Evolutionary conservation across 2,329 filamentous ascomycete species (phyloP).

Genomic region (Pestalotiopsis sp.): DNA sequence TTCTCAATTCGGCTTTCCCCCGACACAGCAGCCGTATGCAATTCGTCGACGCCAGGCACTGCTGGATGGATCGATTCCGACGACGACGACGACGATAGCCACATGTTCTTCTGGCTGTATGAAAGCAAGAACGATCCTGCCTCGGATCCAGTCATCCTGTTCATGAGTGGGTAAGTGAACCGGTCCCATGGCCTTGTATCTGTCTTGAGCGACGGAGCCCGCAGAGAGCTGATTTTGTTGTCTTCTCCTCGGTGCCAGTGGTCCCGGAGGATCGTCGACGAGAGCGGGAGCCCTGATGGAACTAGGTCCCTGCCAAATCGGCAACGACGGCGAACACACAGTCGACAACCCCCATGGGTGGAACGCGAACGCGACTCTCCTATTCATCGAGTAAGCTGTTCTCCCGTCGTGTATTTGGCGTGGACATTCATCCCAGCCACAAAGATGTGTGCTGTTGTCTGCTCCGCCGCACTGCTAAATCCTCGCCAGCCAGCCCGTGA

Average conservation of each 20-base stretch:
- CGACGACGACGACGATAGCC: background rate
- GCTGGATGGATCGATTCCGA: background rate
- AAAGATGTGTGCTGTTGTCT: too few relatives aligned
- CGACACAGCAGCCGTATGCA: background rate
- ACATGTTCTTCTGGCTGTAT: background rate
- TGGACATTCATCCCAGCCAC: too few relatives aligned
- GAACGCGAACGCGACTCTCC: background rate
- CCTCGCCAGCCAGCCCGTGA: background rate
- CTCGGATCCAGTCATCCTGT: background rate
- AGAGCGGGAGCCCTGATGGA: background rate
- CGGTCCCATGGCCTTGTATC: background rate
- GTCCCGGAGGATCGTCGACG: background rate
- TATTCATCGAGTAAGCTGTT: background rate
- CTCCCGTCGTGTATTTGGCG: too few relatives aligned
- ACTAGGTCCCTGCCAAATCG: background rate
- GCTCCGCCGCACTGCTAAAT: background rate
- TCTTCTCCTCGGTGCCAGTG: too few relatives aligned
- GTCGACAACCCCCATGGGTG: background rate
- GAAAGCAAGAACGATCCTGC: background rate
- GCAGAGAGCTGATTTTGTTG: too few relatives aligned
- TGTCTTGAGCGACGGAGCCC: too few relatives aligned
- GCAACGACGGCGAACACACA: background rate
- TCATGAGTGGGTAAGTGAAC: background rate
- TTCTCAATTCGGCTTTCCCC: background rate
- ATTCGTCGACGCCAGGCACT: background rate